Conservation (phyloP, 139 green algal genomes). For the Gonium pectorale region DNA sequence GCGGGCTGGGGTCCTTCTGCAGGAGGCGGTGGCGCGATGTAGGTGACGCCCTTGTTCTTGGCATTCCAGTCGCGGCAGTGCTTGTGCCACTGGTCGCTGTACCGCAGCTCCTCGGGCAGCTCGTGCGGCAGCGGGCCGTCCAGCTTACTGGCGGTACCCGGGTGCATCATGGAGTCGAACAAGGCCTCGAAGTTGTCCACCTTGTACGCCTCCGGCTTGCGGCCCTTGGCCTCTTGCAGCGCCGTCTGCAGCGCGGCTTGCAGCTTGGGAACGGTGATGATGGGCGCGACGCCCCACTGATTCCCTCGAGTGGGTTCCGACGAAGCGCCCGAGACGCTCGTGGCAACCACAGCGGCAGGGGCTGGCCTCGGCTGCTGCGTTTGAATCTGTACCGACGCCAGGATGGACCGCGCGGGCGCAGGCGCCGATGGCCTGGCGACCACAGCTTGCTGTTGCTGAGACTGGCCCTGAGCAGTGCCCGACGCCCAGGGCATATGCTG, state of each 20-base stretch:
- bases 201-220: constrained; percentile 10
- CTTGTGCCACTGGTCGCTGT: constrained; percentile 12
- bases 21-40: background rate
- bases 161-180: constrained; percentile 45
- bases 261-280: background rate
- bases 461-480: background rate
- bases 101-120: constrained; percentile 25
- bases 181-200: constrained; percentile 33
- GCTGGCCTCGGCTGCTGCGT: background rate
- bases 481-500: background rate
- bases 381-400: constrained; percentile 20
- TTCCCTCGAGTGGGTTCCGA: too few species aligned
- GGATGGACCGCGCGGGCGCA: constrained; percentile 20
- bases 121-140: constrained; percentile 40
- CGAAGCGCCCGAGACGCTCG: too few species aligned
- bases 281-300: background rate
- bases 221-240: background rate
- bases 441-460: background rate
- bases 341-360: background rate
- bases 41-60: constrained; percentile 13
- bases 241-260: constrained; percentile 34
- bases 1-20: background rate
- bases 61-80: constrained; percentile 34
- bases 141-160: constrained; percentile 21
- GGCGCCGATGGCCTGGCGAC: background rate